Evolutionary conservation across 176 grass and related monocot genomes (phyloP).

Genomic region (Hsuehochloa calcarea): DNA sequence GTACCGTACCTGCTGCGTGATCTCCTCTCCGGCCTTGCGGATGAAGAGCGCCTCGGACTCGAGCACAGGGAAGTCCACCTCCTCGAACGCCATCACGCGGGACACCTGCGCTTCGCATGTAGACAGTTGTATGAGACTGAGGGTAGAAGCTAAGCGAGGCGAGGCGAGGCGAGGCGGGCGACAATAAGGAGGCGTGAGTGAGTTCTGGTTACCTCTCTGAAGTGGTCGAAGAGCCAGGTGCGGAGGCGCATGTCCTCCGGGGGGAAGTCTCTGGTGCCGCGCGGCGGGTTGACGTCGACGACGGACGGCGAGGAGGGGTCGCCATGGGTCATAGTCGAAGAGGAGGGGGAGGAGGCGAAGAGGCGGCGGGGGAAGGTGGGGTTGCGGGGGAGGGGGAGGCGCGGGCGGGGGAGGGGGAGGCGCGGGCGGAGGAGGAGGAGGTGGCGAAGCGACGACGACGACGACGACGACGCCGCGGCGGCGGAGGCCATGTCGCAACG

Average conservation of each 20-base stretch:
- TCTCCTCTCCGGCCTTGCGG: constrained; percentile 80
- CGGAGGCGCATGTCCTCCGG: constrained; percentile 88
- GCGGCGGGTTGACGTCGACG: constrained; percentile 81
- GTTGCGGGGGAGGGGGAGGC: too few relatives aligned
- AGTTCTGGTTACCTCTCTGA: constrained; percentile 58
- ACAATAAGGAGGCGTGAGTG: background rate
- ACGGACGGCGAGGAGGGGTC: constrained; percentile 1
- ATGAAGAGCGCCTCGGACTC: constrained; percentile 88
- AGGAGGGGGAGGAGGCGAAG: constrained; percentile 18
- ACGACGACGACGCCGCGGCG: background rate
- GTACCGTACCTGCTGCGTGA: constrained; percentile 62
- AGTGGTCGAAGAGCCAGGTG: constrained; percentile 81
- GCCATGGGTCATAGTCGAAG: constrained; percentile 23
- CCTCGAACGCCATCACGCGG: constrained; percentile 71
- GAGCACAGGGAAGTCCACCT: constrained; percentile 93
- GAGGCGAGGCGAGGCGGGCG: too few relatives aligned
- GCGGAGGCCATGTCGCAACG: background rate
- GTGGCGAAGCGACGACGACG: too few relatives aligned
- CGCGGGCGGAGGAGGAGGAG: constrained; percentile 36
- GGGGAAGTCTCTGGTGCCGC: constrained; percentile 81
- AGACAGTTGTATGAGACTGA: too few relatives aligned
- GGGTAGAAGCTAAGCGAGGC: background rate
- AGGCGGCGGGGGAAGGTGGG: background rate
- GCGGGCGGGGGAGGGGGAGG: too few relatives aligned
- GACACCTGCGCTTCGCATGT: constrained; percentile 42